Evolutionary conservation across 805 yeast species (phyloP), one percentile per base, ranked within the genome.

Genomic region (Metschnikowia hibisci): DNA sequence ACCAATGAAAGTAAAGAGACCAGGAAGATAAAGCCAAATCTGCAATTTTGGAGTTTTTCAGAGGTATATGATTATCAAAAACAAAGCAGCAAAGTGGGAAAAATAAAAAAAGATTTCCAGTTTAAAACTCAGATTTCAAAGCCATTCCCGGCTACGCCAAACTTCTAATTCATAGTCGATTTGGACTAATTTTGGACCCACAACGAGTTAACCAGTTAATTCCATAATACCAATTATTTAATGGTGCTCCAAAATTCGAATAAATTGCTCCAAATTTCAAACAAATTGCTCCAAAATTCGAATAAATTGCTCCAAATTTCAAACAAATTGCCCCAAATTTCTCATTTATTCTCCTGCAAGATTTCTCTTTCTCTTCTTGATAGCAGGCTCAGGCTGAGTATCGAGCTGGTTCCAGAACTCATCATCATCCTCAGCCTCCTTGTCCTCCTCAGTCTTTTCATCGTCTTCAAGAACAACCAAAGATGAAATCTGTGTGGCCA

Each of bases 401-500:
- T 63, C 73, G 52, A 63, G 66, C 57, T 63, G 66, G 52, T 62
- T 60, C 76, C 63, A 66, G 48, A 63, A 50, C 51, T 69, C 64
- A 46, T 68, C 67, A 39, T 61, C 59, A 50, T 51, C 57, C 9
- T 43, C 48, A 15, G 48, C 32, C 39, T 57, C 44, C 58, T 57
- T 51, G 56, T 56, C 53, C 52, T 60, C 54, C 51, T 62, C 60
- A 7, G 54, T 57, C 38, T 66, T 71, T 31, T 66, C 66, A 10
- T 55, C 66, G 12, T 63, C 60, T 48, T 78, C 80, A 15, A 83
- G 50, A 0, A 83, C 56, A 44, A 73, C 54, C 16, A 82, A 74
- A 23, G 70, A 65, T 18, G 76, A 73, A 13, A 87, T 72, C 58
- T 86, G 88, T 4, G 87, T 77, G 2, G 95, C 95, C 22, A 84